phyloP scores from a whole-genome alignment of 148 eudicot species.

The Heliosperma pusillum region DNA sequence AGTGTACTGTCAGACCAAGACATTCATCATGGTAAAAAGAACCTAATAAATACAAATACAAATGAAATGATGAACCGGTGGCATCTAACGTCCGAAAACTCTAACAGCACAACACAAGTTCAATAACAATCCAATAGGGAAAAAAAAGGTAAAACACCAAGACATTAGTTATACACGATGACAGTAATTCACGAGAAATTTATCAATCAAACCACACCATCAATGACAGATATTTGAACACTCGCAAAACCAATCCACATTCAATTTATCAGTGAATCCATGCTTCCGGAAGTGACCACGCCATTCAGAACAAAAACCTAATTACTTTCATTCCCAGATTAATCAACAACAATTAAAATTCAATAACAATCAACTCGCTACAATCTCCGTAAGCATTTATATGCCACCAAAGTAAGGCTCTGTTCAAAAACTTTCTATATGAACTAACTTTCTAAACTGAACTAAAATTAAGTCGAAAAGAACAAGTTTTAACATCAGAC shows the following conservation, averaged over 20 bases:
- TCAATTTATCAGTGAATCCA: not conserved
- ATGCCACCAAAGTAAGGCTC: not conserved
- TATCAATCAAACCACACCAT: not conserved
- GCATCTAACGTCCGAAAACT: no score
- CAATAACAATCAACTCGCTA: not conserved
- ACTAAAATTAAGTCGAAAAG: not conserved
- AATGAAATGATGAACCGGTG: no score
- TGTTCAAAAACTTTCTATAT: no score
- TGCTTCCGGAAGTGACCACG: not conserved
- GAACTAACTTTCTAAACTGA: no score
- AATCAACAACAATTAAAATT: not conserved
- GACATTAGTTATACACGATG: not conserved
- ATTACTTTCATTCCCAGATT: not conserved
- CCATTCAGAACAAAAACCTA: not conserved
- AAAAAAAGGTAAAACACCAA: not conserved
- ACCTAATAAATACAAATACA: not conserved
- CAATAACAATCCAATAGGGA: not conserved
- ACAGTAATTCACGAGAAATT: not conserved
- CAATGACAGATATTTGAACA: not conserved
- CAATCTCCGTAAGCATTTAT: not conserved
- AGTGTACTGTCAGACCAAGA: not conserved
- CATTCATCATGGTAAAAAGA: not conserved
- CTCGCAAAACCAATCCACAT: no score
- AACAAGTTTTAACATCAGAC: not conserved
- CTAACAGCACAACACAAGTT: no score